Base-by-base conservation (phyloP, 2,329 filamentous ascomycete genomes). In the Cryphonectria radicalis region DNA sequence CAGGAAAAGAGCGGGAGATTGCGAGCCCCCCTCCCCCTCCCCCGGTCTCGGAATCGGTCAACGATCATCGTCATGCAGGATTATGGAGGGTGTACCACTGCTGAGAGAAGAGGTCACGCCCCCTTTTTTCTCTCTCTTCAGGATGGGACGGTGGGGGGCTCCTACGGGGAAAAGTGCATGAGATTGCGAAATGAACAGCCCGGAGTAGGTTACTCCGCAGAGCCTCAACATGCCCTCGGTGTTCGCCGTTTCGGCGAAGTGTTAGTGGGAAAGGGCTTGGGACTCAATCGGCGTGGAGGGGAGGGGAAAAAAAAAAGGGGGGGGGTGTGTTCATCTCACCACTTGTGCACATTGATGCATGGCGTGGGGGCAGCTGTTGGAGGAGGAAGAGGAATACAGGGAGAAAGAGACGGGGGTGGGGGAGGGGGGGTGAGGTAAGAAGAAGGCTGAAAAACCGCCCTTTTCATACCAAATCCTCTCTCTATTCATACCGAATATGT, bases 171-270 rank as follows among this genome's bases (percentile, higher is more conserved):
- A 40, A 32, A 32, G 25, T 59, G 25, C 13, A 59, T 8, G 8
- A 53, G 25, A 53, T 13, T 17, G 25, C 25, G 19, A 40, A 25
- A 3, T 4, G 19, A 35, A 63, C 28, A 63, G 32, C 28, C 25
- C 63, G 43, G 63, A 66, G n/a, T 10, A 53, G 28, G 28, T 32
- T 35, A 19, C 25, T 66, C 63, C 42, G 42, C 63, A 53, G 63
- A 66, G 63, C 63, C 63, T 66, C 63, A 50, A 22, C 43, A 11
- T 32, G 25, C 8, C n/a, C n/a, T 19, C 43, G 37, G 28, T 19
- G 25, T 37, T 19, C 0, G 3, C 40, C 62, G n/a, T 17, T 3
- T 59, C 46, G 25, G 14, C 14, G 14, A 19, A 59, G 55, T 17
- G 55, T 13, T 6, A 28, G 25, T 17, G 53, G 28, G 14, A 1